Percentiles rank a stretch among this genome's conserved stretches.
phyloP scores from a whole-genome alignment of 31 red algal species.

The Odonthalia washingtoniensis region DNA sequence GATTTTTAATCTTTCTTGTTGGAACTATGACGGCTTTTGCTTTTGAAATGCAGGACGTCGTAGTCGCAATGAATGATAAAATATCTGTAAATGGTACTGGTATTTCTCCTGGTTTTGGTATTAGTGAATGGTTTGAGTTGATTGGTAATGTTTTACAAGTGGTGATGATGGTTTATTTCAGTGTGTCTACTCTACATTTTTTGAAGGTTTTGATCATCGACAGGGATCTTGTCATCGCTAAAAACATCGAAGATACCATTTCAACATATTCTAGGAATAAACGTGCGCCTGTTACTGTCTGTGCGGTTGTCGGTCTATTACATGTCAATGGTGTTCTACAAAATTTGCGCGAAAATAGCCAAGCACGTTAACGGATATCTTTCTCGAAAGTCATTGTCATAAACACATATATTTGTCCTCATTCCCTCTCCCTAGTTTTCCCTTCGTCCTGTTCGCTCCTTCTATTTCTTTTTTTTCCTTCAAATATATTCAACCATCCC shows the following conservation, averaged over 20 bases:
- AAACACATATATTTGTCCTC: too few relatives aligned
- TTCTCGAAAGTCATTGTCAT: too few relatives aligned
- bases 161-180: conserved; percentile 30
- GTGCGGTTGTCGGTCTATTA: conserved; percentile 66
- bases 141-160: conserved; percentile 8
- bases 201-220: conserved; percentile 59
- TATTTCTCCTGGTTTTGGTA: neutral
- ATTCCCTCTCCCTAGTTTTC: too few relatives aligned
- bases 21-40: conserved; percentile 50
- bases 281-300: conserved; percentile 26
- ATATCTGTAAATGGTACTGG: too few relatives aligned
- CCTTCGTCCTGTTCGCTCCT: too few relatives aligned
- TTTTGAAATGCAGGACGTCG: conserved; percentile 15
- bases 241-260: conserved; percentile 29
- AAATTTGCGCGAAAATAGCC: conserved; percentile 43
- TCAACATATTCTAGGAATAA: neutral
- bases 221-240: conserved; percentile 44
- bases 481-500: too few relatives aligned
- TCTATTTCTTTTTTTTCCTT: too few relatives aligned
- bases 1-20: conserved; percentile 11
- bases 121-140: neutral
- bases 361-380: too few relatives aligned
- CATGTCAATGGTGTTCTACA: conserved; percentile 72
- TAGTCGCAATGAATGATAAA: neutral
- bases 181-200: conserved; percentile 55